Conservation (phyloP, 352 stramenopile genomes). For the Globisporangium sylvaticum region DNA sequence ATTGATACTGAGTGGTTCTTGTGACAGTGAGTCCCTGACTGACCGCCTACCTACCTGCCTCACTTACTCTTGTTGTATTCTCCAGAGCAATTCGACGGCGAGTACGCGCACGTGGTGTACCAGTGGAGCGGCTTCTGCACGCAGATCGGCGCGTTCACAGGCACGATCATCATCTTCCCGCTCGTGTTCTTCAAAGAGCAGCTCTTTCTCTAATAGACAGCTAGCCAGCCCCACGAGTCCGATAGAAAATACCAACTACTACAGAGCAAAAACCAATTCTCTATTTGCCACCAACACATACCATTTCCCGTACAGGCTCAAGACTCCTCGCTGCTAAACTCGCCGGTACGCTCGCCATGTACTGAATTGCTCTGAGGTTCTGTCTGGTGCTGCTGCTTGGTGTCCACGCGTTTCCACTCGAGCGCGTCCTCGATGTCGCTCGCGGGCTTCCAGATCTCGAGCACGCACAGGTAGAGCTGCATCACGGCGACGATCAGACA, state of each 20-base stretch:
- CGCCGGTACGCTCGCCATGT: neutral
- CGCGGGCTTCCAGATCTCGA: constrained; percentile 55
- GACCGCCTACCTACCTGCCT: neutral
- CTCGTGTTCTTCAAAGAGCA: constrained; percentile 58
- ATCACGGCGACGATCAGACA: constrained; percentile 61
- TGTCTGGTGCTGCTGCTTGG: neutral
- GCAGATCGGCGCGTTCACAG: constrained; percentile 57
- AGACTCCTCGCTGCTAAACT: neutral
- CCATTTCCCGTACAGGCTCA: neutral
- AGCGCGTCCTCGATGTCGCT: constrained; percentile 56
- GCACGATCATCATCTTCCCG: constrained; percentile 59
- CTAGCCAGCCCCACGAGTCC: neutral
- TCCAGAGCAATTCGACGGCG: constrained; percentile 26
- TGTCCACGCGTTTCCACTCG: constrained; percentile 31
- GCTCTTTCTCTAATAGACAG: constrained; percentile 30
- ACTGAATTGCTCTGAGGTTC: neutral
- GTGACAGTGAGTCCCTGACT: neutral
- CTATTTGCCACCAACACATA: neutral
- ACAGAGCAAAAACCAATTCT: neutral
- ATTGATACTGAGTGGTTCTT: neutral
- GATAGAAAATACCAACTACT: neutral
- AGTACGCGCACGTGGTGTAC: constrained; percentile 46
- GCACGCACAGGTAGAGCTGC: constrained; percentile 51
- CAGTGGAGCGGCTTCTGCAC: constrained; percentile 68
- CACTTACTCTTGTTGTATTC: neutral